Evolutionary conservation across 2,329 filamentous ascomycete genomes (phyloP).

Genomic region (Ustilaginoidea virens): DNA sequence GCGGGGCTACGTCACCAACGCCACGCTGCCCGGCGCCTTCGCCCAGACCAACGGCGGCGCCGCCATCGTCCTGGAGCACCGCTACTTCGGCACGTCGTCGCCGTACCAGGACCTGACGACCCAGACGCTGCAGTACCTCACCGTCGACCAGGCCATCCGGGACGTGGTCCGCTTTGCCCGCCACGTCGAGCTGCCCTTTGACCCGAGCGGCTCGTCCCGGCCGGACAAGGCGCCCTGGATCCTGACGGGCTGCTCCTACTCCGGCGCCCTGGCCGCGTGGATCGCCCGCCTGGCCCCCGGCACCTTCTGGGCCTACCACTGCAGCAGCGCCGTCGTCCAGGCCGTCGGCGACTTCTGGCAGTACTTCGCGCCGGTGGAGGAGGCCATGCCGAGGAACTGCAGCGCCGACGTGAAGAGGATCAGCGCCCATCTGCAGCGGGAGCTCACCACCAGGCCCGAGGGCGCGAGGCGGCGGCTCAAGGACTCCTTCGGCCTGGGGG

Average conservation of each 20-base stretch:
- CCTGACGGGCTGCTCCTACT: constrained; percentile 65
- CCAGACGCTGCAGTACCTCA: constrained; percentile 57
- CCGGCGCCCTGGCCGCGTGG: constrained; percentile 62
- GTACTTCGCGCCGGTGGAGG: constrained; percentile 29
- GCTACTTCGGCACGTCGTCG: constrained; percentile 65
- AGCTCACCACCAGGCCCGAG: constrained; percentile 21
- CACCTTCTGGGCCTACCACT: constrained; percentile 59
- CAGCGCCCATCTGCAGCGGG: constrained; percentile 30
- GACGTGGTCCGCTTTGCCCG: constrained; percentile 64
- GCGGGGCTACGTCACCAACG: constrained; percentile 53
- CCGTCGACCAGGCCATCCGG: constrained; percentile 61
- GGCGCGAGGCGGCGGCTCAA: constrained; percentile 25
- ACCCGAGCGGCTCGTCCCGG: constrained; percentile 47
- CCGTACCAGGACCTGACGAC: constrained; percentile 48
- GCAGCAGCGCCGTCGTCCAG: constrained; percentile 60
- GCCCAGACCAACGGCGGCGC: constrained; percentile 53
- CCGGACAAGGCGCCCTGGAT: constrained; percentile 54
- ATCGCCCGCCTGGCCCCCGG: constrained; percentile 58
- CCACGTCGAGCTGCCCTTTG: constrained; percentile 51
- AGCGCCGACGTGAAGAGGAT: constrained; percentile 42
- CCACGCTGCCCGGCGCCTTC: constrained; percentile 50
- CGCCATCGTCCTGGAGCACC: constrained; percentile 64
- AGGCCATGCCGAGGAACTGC: constrained; percentile 39
- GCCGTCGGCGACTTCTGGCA: constrained; percentile 60
- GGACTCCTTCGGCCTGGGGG: constrained; percentile 24